Evolutionary conservation across 495 filamentous ascomycete genomes (phyloP), one percentile per base, ranked within the genome.

Genomic region (Daldinia grandis): DNA sequence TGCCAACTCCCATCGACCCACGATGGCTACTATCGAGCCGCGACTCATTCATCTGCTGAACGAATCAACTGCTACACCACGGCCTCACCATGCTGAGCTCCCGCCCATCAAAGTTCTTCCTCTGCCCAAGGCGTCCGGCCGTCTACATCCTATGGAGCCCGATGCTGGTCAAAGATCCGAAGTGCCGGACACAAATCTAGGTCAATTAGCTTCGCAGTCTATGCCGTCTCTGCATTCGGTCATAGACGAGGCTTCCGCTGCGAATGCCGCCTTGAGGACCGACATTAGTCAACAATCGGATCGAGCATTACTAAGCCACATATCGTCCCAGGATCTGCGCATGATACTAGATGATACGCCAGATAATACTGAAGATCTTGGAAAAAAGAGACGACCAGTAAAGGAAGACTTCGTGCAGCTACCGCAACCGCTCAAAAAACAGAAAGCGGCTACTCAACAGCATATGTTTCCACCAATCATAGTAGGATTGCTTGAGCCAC

Each of bases 401-500:
- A 87, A 87, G 64, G 85, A 87, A 30, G 84, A 87, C 64, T 84
- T 85, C 42, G 78, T 85, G 31, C 85, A 87, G 75, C 76, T 88
- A 1, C 86, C 86, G 9, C 85, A 87, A 64, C 83, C 81, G n/a
- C 81, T 82, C 30, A 88, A 88, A 76, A 87, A 87, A 66, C 84
- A 84, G 56, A 87, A 85, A 56, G 82, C 84, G 27, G 73, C 79
- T 2, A 81, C 85, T 61, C 64, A 75, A 25, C 81, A 82, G 64
- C 79, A 84, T 4, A 81, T 84, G 57, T 77, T 77, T 44, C 78
- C 86, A 21, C 85, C 90, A 61, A 92, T 93, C 68, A 85, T 94
- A 42, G 89, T 90, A 74, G 90, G 90, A n/a, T 79, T 93, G 33
- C 88, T 90, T 72, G 90, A 92, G 70, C 91, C 91, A 0, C 91